Evolutionary conservation across 1,284 basidiomycete species (phyloP).

Genomic region (Puccinia triticina): DNA sequence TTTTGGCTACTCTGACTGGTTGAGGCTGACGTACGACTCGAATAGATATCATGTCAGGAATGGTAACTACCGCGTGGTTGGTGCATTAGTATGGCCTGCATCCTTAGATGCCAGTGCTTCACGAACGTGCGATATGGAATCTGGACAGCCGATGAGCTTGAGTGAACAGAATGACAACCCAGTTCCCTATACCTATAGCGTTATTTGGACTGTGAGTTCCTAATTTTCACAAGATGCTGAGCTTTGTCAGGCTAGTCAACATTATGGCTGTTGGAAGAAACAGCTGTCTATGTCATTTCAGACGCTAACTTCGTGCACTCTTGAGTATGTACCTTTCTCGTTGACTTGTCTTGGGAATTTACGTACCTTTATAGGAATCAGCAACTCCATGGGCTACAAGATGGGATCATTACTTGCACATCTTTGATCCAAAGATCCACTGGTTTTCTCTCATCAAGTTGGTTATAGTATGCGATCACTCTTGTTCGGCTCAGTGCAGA

Average conservation of each 20-base stretch:
- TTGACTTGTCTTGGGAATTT: neutral
- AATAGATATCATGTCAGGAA: conserved; percentile 76
- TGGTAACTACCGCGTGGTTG: conserved; percentile 75
- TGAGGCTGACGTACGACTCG: neutral
- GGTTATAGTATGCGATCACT: neutral
- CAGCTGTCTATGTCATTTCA: neutral
- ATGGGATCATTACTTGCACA: conserved; percentile 90
- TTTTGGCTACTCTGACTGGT: neutral
- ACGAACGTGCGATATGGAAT: conserved; percentile 54
- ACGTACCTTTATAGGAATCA: conserved; percentile 67
- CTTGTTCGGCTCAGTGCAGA: neutral
- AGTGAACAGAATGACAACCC: conserved; percentile 69
- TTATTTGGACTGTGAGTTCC: conserved; percentile 76
- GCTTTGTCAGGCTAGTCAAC: conserved; percentile 1
- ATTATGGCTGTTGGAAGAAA: neutral
- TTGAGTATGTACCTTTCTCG: conserved; percentile 14
- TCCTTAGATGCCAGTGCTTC: conserved; percentile 64
- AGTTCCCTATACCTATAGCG: conserved; percentile 86
- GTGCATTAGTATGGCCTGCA: conserved; percentile 85
- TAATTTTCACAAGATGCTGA: neutral
- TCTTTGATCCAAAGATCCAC: conserved; percentile 75
- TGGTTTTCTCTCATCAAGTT: conserved; percentile 86
- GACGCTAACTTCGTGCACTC: neutral
- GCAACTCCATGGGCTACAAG: conserved; percentile 76
- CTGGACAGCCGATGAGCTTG: conserved; percentile 65